Evolutionary conservation across 345 rosid genomes (phyloP).

Genomic region (Aurinia saxatilis): DNA sequence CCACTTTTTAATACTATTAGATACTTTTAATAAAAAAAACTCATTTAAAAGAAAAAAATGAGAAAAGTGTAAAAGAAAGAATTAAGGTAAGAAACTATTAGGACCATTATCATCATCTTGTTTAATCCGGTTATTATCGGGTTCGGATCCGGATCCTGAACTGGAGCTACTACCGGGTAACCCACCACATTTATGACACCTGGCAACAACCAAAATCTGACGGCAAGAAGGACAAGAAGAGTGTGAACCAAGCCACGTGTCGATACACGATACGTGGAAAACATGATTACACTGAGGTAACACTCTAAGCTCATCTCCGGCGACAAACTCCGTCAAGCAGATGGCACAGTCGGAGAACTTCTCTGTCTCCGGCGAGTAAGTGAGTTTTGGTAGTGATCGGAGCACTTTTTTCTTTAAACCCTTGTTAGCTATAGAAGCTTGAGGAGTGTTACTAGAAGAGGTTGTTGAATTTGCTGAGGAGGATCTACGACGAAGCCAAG

Average conservation of each 20-base stretch:
- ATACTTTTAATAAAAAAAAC: neutral
- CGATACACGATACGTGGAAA: slow-evolving; percentile 83
- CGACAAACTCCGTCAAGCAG: slow-evolving; percentile 59
- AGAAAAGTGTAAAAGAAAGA: neutral
- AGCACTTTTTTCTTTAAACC: slow-evolving; percentile 82
- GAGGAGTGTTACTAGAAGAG: neutral
- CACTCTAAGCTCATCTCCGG: slow-evolving; percentile 76
- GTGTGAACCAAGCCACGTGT: slow-evolving; percentile 89
- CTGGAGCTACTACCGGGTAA: slow-evolving; percentile 37
- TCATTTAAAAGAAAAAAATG: neutral
- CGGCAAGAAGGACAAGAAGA: slow-evolving; percentile 97
- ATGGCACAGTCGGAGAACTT: slow-evolving; percentile 69
- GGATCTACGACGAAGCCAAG: slow-evolving; percentile 96
- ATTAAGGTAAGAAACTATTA: slow-evolving; percentile 39
- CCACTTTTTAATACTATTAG: neutral
- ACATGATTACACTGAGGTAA: slow-evolving; percentile 89
- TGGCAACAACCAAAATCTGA: slow-evolving; percentile 48
- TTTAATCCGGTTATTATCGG: slow-evolving; percentile 19
- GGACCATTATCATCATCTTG: slow-evolving; percentile 47
- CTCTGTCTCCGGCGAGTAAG: slow-evolving; percentile 42
- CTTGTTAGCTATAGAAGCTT: slow-evolving; percentile 44
- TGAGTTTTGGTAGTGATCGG: slow-evolving; percentile 57
- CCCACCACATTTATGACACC: slow-evolving; percentile 78
- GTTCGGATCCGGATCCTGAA: slow-evolving; percentile 39
- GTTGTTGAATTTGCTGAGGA: slow-evolving; percentile 33